phyloP scores from a whole-genome alignment of 176 grass and related monocot species.

The Oryza meridionalis region DNA sequence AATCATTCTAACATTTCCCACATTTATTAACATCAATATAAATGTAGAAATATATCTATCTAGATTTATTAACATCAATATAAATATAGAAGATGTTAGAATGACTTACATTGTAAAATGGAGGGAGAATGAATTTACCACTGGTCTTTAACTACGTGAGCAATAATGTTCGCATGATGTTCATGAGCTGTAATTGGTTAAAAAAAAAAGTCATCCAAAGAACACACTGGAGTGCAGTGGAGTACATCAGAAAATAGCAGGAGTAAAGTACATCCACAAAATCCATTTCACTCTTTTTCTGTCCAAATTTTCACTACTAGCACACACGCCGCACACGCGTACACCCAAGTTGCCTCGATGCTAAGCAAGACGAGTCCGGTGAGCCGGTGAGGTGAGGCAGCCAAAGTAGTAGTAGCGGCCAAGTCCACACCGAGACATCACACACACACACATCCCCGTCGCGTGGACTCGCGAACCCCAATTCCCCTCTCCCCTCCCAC shows the following conservation, averaged over 20 bases:
- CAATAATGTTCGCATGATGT: no score
- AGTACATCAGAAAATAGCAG: neutral
- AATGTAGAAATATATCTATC: no score
- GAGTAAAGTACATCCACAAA: neutral
- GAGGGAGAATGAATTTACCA: no score
- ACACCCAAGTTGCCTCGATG: conserved; percentile 31
- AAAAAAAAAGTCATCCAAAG: no score
- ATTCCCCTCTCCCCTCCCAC: conserved; percentile 8
- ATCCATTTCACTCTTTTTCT: neutral
- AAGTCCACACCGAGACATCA: conserved; percentile 23
- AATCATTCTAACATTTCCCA: no score
- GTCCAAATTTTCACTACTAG: neutral
- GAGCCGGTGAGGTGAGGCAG: neutral
- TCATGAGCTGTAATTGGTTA: no score
- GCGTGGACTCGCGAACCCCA: conserved; percentile 43
- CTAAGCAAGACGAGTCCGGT: conserved; percentile 26
- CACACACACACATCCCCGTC: conserved; percentile 25
- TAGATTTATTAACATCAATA: no score
- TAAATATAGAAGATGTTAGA: no score
- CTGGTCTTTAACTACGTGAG: no score
- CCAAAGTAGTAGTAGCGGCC: neutral
- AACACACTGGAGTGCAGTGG: no score
- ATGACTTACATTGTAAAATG: no score
- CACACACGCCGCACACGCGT: neutral
- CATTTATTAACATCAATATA: no score